Base-by-base conservation (phyloP, 2,329 filamentous ascomycete species). In the Cercospora nicotianae region DNA sequence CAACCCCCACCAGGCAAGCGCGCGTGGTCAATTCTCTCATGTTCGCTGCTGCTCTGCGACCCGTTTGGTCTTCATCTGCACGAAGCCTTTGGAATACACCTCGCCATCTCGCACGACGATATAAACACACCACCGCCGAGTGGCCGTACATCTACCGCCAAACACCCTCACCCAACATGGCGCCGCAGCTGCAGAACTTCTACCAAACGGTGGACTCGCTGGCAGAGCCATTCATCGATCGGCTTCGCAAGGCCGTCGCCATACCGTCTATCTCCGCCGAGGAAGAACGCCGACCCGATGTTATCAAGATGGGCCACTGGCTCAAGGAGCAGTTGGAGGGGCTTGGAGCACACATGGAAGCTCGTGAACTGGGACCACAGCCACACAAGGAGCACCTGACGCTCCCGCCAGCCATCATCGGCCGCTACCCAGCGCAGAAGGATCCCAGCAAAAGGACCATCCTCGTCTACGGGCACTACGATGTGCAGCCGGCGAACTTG, bases 401-500 rank as follows among this genome's bases (percentile, higher is more conserved):
- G 66, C 90, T 99, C 16, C 95, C 95, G 3, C 95, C 95, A 1
- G 94, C 97, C 62, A 89, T 99, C 65, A 87, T 99, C 71, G 94
- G 90, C 60, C 90, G 95, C 73, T 98, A 98, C 80, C 76, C 76
- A 23, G 75, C 75, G 10, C 94, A 95, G 73, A 92, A 88, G 80
- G 94, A 98, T 80, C 90, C 91, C 81, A 92, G 87, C 80, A 99
- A 98, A 88, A 89, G 92, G 69, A 98, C 94, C 39, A 95, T 99
- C 73, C 86, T 99, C 70, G 93, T 99, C 58, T 99, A 99, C 78
- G 95, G 95, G 59, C 95, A 99, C 85, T 99, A 99, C 83, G 95
- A 99, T 79, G 95, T 99, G 39, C 95, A 99, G 83, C 95, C 95
- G 28, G 95, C 95, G 36, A 87, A 94, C 78, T 91, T 91, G 84